These are phyloP conservation scores for Diversispora eburnea DNA, from an alignment of 192 early-diverging fungal species.

Conservation along the genomic window DNA sequence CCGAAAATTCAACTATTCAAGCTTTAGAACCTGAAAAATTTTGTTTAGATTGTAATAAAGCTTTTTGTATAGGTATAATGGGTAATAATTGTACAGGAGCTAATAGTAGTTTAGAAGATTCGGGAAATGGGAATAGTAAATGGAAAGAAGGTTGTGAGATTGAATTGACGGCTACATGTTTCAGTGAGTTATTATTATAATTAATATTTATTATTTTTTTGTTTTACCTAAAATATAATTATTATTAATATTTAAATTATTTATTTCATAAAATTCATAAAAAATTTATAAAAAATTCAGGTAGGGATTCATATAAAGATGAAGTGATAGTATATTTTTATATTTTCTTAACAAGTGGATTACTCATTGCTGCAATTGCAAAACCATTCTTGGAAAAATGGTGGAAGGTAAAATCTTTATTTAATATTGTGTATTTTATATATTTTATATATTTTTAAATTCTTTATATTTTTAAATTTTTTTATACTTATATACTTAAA, in stretches of 20 bases:
- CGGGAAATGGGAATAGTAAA: neutral
- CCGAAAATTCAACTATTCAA: constrained; percentile 3
- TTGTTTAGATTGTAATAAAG: constrained; percentile 11
- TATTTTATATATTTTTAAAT: neutral
- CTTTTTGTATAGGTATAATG: constrained; percentile 7
- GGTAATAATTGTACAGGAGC: neutral
- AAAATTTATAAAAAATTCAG: constrained; percentile 3
- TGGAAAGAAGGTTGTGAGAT: constrained; percentile 2
- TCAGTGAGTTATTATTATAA: constrained; percentile 1
- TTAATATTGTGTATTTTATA: neutral
- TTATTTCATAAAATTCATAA: neutral
- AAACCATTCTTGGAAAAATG: constrained; percentile 6
- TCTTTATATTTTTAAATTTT: neutral
- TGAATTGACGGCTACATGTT: constrained; percentile 8
- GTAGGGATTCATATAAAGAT: constrained; percentile 19
- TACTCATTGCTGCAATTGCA: neutral
- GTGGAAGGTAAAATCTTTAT: neutral
- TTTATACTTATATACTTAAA: neutral
- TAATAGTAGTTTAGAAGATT: neutral
- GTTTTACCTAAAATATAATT: neutral
- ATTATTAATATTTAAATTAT: neutral
- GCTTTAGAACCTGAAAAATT: neutral
- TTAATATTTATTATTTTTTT: neutral
- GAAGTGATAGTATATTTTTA: constrained; percentile 19
- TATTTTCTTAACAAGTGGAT: constrained; percentile 19